Evolutionary conservation across 768 basidiomycete species (phyloP), one percentile per base, ranked within the genome.

Genomic region (Phylloporus arenicola): DNA sequence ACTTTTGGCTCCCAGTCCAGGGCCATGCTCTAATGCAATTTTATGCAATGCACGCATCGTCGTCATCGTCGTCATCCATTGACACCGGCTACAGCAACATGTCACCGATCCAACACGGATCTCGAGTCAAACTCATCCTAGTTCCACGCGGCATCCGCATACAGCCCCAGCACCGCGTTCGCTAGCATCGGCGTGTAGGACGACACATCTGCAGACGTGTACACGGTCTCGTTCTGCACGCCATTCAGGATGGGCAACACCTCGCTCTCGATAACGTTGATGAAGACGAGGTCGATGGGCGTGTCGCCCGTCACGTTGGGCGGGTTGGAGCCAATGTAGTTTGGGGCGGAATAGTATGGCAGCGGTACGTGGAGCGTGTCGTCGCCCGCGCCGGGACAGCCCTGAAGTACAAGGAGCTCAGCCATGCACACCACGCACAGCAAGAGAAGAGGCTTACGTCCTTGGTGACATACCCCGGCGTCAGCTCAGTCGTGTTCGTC

Each of bases 301-400:
- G 79, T 73, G 47, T 75, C 70, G 47, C 71, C 71, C 0, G 78
- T 52, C 13, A 81, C 75, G 20, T 70, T 61, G 3, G 86, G 83
- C 3, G 78, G 62, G 24, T 71, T 64, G 0, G 83, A 84, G 14
- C 72, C 73, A 51, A 88, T 74, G 60, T 82, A 89, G 58, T 76
- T 72, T 0, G 84, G 85, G 3, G 70, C 53, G 5, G 63, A 46
- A 65, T 76, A 78, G 66, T 76, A 79, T 4, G 84, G 76, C 45
- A 86, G 62, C 3, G 87, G 80, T 2, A 69, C 57, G 63, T 92
- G 90, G 0, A 68, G 65, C 3, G 75, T 80, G 57, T 92, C 90
- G 61, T 92, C 89, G 2, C 88, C 90, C 9, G 79, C 67, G 3
- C 83, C 86, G 2, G 86, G 83, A 62, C 89, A 90, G 2, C 78